Conservation (phyloP, 306 rosid genomes). For the Arachis hypogaea region DNA sequence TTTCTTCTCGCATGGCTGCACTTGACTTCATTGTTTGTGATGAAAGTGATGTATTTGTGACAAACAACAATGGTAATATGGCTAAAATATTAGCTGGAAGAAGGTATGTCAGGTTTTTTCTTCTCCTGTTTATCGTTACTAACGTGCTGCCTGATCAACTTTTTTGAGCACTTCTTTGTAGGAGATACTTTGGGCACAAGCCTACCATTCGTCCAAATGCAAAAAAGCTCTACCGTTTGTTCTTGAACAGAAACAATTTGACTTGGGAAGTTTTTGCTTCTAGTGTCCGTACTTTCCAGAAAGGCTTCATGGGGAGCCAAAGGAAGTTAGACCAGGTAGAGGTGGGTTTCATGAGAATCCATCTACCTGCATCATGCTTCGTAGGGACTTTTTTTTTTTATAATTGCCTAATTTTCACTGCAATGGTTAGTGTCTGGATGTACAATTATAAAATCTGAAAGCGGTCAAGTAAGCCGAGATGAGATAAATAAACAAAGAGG, state of each 20-base stretch:
- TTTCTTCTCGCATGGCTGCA: slow-evolving; percentile 99
- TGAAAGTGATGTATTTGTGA: slow-evolving; percentile 96
- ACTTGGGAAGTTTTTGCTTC: slow-evolving; percentile 96
- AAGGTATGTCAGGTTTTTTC: slow-evolving; percentile 57
- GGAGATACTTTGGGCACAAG: slow-evolving; percentile 98
- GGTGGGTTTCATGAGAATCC: slow-evolving; percentile 99
- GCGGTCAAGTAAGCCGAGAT: neutral
- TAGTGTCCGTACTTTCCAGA: slow-evolving; percentile 70
- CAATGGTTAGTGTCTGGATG: slow-evolving; percentile 4
- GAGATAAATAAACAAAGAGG: slow-evolving; percentile 3
- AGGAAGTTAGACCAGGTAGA: slow-evolving; percentile 91
- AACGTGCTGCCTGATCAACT: slow-evolving; percentile 29
- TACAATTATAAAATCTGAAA: neutral
- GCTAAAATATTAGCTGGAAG: slow-evolving; percentile 95
- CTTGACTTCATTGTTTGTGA: slow-evolving; percentile 94
- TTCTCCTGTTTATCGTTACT: slow-evolving; percentile 23
- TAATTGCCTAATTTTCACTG: slow-evolving; percentile 35
- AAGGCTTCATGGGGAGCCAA: slow-evolving; percentile 98
- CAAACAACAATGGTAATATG: slow-evolving; percentile 99
- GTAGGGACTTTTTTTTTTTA: too few species aligned
- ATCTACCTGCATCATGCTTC: slow-evolving; percentile 58
- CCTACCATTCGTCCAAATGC: slow-evolving; percentile 99
- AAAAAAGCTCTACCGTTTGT: slow-evolving; percentile 80
- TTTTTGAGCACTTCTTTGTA: slow-evolving; percentile 44
- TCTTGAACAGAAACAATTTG: slow-evolving; percentile 68